These are phyloP conservation scores for Ceriops decandra DNA, from an alignment of 345 rosid species.

Conservation along the genomic window DNA sequence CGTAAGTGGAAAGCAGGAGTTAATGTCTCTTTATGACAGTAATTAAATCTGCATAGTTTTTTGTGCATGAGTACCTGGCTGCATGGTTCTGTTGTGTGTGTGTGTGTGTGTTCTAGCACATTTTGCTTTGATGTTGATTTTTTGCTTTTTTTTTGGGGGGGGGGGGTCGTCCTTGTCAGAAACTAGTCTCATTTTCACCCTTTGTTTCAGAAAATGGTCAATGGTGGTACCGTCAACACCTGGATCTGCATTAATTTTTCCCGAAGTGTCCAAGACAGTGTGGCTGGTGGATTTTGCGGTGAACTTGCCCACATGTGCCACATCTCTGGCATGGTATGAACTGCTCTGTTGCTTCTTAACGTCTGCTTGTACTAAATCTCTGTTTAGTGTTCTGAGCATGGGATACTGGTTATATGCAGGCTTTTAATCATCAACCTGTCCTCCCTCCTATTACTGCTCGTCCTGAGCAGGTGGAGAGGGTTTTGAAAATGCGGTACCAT, in stretches of 20 bases:
- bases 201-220: constrained; percentile 88
- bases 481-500: constrained; percentile 71
- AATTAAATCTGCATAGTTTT: no score
- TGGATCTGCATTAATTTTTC: constrained; percentile 97
- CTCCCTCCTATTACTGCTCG: constrained; percentile 63
- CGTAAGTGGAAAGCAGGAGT: no score
- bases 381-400: constrained; percentile 8
- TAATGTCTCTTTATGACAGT: no score
- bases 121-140: no score
- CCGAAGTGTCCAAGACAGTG: constrained; percentile 64
- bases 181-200: not conserved
- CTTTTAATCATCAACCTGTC: constrained; percentile 70
- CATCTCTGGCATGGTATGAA: constrained; percentile 84
- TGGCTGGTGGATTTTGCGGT: constrained; percentile 70
- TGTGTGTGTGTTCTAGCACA: no score
- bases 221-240: constrained; percentile 82
- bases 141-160: no score
- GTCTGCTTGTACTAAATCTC: not conserved
- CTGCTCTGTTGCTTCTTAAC: not conserved
- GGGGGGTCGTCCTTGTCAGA: not conserved
- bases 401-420: constrained; percentile 36
- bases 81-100: no score
- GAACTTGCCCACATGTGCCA: constrained; percentile 96
- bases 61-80: no score
- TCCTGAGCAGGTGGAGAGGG: constrained; percentile 91